Percentiles rank a stretch among this genome's conserved stretches.
These are phyloP conservation scores for Omphalea diandra DNA, from an alignment of 441 rosid species.

Conservation along the genomic window DNA sequence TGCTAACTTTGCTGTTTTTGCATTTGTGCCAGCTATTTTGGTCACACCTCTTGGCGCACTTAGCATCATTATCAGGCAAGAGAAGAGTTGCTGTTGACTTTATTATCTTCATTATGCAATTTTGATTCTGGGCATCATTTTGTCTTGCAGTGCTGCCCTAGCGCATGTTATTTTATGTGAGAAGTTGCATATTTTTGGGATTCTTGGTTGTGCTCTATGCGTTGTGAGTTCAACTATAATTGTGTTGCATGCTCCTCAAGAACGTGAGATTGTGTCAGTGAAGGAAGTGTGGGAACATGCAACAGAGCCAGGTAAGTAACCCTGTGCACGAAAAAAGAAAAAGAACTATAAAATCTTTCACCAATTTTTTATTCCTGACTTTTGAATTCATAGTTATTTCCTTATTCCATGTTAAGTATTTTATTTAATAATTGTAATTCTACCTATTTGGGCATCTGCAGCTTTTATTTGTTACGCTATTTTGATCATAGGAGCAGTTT, in stretches of 20 bases:
- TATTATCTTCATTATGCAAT: constrained; percentile 6
- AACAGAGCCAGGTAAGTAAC: constrained; percentile 43
- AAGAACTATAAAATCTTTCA: no score
- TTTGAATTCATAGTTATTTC: not conserved
- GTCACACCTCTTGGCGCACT: constrained; percentile 57
- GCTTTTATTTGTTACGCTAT: constrained; percentile 42
- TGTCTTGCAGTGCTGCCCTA: constrained; percentile 46
- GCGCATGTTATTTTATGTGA: constrained; percentile 47
- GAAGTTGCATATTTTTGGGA: constrained; percentile 46
- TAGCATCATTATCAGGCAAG: constrained; percentile 51
- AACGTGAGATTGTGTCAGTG: constrained; percentile 43
- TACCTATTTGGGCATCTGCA: constrained; percentile 20
- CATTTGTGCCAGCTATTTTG: constrained; percentile 50
- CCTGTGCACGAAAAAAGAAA: not conserved
- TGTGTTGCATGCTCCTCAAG: constrained; percentile 55
- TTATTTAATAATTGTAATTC: not conserved
- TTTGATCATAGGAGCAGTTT: constrained; percentile 31
- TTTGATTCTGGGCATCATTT: constrained; percentile 11
- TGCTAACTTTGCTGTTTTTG: constrained; percentile 52
- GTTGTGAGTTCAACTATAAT: constrained; percentile 50
- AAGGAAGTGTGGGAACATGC: constrained; percentile 51
- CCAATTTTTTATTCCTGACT: not conserved
- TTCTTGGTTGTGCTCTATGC: constrained; percentile 49
- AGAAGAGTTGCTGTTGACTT: not conserved
- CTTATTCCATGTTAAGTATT: not conserved